Conservation (phyloP, 2,329 filamentous ascomycete species). For the Plenodomus lindquistii region DNA sequence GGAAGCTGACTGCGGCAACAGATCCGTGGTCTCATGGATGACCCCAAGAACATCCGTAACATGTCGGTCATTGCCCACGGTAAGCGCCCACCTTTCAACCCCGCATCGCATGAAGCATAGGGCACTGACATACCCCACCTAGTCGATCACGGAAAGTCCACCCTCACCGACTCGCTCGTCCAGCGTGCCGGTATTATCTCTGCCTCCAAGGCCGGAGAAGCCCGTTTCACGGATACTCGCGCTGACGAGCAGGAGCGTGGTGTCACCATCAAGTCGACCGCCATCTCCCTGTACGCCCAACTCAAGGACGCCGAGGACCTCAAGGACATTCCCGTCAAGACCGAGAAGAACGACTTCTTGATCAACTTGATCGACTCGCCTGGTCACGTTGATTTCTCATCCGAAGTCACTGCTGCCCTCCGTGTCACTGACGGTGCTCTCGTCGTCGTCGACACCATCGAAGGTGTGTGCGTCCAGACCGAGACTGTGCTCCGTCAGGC, state of each 20-base stretch:
- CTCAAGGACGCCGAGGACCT: slow-evolving; percentile 82
- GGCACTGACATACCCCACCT: slow-evolving; percentile 30
- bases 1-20: slow-evolving; percentile 46
- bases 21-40: slow-evolving; percentile 79
- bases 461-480: slow-evolving; percentile 99
- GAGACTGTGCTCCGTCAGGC: slow-evolving; percentile 99
- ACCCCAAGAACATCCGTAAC: slow-evolving; percentile 78
- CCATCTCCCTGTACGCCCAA: slow-evolving; percentile 95
- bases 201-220: slow-evolving; percentile 93
- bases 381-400: slow-evolving; percentile 99
- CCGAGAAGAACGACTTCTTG: slow-evolving; percentile 93
- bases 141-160: slow-evolving; percentile 99
- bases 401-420: slow-evolving; percentile 97
- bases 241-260: slow-evolving; percentile 98
- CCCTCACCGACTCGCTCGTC: slow-evolving; percentile 97
- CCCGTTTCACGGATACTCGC: slow-evolving; percentile 95
- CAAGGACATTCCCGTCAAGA: slow-evolving; percentile 91
- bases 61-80: slow-evolving; percentile 99
- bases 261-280: slow-evolving; percentile 99
- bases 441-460: slow-evolving; percentile 98
- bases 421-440: slow-evolving; percentile 99
- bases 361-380: slow-evolving; percentile 99
- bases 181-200: slow-evolving; percentile 99
- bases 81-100: slow-evolving; percentile 45
- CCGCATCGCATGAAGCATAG: slow-evolving; percentile 13